A percentile compares a stretch with the other conserved stretches of the same genome.
phyloP scores from a whole-genome alignment of 441 rosid genomes.

The Flueggea neowawraea region DNA sequence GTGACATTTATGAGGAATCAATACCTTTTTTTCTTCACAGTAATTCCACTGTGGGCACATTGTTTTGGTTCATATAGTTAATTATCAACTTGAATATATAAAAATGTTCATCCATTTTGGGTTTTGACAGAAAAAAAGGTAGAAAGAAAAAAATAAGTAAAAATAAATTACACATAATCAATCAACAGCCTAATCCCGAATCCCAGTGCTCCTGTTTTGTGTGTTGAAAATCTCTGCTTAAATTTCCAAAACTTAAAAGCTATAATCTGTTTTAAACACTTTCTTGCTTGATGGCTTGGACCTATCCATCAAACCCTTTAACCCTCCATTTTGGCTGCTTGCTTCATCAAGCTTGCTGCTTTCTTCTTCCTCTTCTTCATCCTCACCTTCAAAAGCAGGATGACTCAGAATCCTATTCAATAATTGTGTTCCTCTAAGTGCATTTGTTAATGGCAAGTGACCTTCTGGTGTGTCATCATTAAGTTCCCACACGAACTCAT shows the following conservation, averaged over 20 bases:
- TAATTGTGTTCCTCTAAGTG: constrained; percentile 80
- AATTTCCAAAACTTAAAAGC: constrained; percentile 36
- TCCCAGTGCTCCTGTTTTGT: background rate
- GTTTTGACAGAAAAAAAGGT: background rate
- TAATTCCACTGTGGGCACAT: too few species aligned
- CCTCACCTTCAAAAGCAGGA: constrained; percentile 60
- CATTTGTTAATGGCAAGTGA: constrained; percentile 89
- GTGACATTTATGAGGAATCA: too few species aligned
- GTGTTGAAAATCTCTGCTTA: background rate
- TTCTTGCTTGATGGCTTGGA: constrained; percentile 33
- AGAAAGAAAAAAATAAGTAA: background rate
- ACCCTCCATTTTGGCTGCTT: constrained; percentile 8
- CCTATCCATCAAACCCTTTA: constrained; percentile 25
- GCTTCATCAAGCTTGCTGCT: background rate
- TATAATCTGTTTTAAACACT: constrained; percentile 56
- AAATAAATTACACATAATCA: background rate
- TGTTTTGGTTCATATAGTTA: too few species aligned
- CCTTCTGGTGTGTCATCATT: constrained; percentile 71
- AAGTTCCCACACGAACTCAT: constrained; percentile 82
- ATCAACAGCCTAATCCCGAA: background rate
- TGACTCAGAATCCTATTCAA: constrained; percentile 61
- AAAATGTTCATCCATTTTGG: too few species aligned
- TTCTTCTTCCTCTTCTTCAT: constrained; percentile 29
- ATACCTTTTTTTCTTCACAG: too few species aligned
- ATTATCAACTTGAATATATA: too few species aligned